Evolutionary conservation across 1,284 basidiomycete species (phyloP), one percentile per base, ranked within the genome.

Genomic region (Austroboletus novae-zelandiae): DNA sequence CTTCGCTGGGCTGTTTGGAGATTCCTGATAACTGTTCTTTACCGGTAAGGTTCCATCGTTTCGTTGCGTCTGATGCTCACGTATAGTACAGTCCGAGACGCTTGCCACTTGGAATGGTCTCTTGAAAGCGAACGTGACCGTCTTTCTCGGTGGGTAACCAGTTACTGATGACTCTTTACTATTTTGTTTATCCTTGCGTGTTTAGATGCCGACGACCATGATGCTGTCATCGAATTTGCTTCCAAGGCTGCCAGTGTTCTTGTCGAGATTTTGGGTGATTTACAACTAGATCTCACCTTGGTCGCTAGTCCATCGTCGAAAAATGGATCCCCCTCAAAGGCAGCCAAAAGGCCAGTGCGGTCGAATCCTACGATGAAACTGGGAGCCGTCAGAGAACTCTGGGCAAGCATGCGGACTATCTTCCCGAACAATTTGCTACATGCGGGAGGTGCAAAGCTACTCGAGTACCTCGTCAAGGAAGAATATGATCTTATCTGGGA

Each of bases 351-450:
- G 9, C 54, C 62, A 31, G 23, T 40, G 27, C 64, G 71, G 13
- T 72, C 72, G 44, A 76, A 76, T 51, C 60, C 66, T 42, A 66
- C 66, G 13, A 63, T 79, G 45, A 85, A 81, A 60, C 65, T 89
- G 11, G 68, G 67, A 7, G 64, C 85, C 17, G 71, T 80, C 14
- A 75, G 75, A 27, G 72, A 75, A 17, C 72, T 89, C 31, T 88
- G 85, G 84, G 59, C 62, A 4, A 64, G 67, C 37, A 68, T 77
- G 47, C 71, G 71, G 30, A 62, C 64, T 2, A 60, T 72, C 5
- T 71, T 85, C 52, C 75, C 80, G 0, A 51, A 59, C 6, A 55
- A 68, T 5, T 64, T 73, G 18, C 69, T 84, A 30, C 64, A 65
- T 39, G 58, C 57, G 2, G 73, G 77, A 3, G 78, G 73, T 2